Conservation (phyloP, 495 filamentous ascomycete species). For the Echria macrotheca region DNA sequence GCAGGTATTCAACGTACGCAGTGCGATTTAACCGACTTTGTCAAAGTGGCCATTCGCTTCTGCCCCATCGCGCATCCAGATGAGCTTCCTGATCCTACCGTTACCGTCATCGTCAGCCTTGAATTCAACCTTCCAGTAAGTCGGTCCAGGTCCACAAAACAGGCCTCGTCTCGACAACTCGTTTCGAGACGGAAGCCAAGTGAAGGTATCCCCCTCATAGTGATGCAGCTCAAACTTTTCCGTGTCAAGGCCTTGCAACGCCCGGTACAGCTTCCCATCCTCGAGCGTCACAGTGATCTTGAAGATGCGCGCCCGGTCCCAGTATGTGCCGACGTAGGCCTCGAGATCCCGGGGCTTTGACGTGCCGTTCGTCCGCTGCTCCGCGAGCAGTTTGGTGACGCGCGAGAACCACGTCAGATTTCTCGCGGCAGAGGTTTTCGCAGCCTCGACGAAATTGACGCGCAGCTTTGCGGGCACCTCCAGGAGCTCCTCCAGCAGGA, state of each 20-base stretch:
- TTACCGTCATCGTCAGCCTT: neutral
- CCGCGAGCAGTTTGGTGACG: neutral
- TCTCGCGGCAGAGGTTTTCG: neutral
- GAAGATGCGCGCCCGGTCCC: neutral
- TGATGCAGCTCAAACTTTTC: constrained; percentile 1
- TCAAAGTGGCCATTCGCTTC: neutral
- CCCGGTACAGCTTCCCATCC: neutral
- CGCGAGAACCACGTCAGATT: neutral
- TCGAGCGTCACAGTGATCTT: neutral
- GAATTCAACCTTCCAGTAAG: neutral
- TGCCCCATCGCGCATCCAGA: neutral
- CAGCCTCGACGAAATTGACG: neutral
- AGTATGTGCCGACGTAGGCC: neutral
- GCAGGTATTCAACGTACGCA: too few species aligned
- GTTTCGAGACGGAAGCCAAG: constrained; percentile 1
- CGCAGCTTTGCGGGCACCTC: neutral
- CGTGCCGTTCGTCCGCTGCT: neutral
- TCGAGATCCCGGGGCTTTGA: neutral
- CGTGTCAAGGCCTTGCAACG: neutral
- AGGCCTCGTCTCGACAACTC: neutral
- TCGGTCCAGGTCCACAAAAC: neutral
- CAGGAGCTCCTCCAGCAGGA: neutral
- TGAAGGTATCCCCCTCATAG: neutral
- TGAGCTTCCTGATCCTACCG: neutral
- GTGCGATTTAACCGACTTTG: neutral